Evolutionary conservation across 805 yeast genomes (phyloP).

Genomic region (Candida adriatica): DNA sequence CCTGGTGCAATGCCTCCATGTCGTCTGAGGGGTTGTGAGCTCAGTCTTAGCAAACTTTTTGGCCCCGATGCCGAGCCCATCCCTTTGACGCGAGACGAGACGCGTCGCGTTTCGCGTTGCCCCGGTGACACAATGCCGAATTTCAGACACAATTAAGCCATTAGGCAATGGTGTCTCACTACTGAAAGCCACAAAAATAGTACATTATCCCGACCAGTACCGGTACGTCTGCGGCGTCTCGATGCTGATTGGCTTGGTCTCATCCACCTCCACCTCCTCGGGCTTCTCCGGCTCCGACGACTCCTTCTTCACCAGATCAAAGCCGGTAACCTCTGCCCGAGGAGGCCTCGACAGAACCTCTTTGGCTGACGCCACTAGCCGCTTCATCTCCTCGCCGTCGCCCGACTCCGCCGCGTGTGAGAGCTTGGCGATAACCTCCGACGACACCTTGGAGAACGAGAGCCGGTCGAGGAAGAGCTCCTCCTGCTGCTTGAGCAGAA

Average conservation of each 20-base stretch:
- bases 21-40: too few relatives aligned
- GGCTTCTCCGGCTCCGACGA: slow-evolving; percentile 10
- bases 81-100: too few relatives aligned
- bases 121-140: too few relatives aligned
- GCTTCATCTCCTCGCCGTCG: slow-evolving; percentile 4
- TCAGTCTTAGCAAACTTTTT: too few relatives aligned
- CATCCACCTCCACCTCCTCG: slow-evolving; percentile 24
- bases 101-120: too few relatives aligned
- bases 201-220: slow-evolving; percentile 57
- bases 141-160: too few relatives aligned
- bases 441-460: slow-evolving; percentile 55
- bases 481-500: slow-evolving; percentile 55
- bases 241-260: slow-evolving; percentile 47
- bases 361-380: slow-evolving; percentile 20
- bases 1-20: slow-evolving; percentile 10
- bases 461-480: slow-evolving; percentile 60
- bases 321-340: slow-evolving; percentile 20
- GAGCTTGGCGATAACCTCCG: slow-evolving; percentile 40
- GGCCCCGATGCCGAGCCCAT: too few relatives aligned
- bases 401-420: slow-evolving; percentile 18
- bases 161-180: too few relatives aligned
- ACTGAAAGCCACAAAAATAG: too few relatives aligned
- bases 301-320: slow-evolving; percentile 20
- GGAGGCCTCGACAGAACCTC: slow-evolving; percentile 26
- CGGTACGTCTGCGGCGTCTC: slow-evolving; percentile 58